Percentiles rank a stretch among this genome's conserved stretches.
These are phyloP conservation scores for Xylaria sp. DNA, from an alignment of 2,329 filamentous ascomycete species.

Conservation along the genomic window DNA sequence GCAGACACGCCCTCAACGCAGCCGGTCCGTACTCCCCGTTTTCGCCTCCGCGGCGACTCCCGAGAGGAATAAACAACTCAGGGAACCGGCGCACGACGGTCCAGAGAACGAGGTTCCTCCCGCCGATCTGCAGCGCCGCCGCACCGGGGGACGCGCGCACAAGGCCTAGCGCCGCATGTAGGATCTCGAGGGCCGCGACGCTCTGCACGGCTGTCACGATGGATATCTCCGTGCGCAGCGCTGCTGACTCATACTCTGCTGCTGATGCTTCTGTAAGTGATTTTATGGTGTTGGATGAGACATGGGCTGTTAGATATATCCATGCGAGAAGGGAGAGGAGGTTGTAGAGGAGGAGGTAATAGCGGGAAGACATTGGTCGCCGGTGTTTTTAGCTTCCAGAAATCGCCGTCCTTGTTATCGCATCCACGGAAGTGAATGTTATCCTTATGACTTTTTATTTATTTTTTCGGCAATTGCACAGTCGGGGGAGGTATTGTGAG, in stretches of 20 bases:
- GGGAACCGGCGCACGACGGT: conserved; percentile 66
- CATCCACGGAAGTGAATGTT: too few relatives aligned
- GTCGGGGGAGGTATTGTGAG: too few relatives aligned
- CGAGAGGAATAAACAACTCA: conserved; percentile 46
- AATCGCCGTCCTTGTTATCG: too few relatives aligned
- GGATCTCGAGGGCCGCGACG: conserved; percentile 68
- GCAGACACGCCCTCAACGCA: conserved; percentile 64
- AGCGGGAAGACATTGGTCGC: not conserved
- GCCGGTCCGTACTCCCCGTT: conserved; percentile 44
- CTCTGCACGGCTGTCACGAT: conserved; percentile 55
- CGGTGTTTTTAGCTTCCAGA: not conserved
- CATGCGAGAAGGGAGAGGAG: conserved; percentile 37
- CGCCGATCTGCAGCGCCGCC: conserved; percentile 74
- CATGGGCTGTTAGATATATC: conserved; percentile 29
- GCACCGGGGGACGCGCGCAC: conserved; percentile 73
- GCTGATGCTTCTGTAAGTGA: not conserved
- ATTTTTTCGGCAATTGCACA: too few relatives aligned
- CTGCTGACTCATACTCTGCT: not conserved
- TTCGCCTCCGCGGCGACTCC: not conserved
- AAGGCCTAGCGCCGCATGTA: conserved; percentile 69
- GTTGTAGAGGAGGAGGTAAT: conserved; percentile 40
- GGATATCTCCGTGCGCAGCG: conserved; percentile 10
- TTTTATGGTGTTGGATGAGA: not conserved
- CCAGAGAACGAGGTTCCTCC: conserved; percentile 74
- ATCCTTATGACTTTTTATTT: too few relatives aligned